phyloP scores from a whole-genome alignment of 2,329 filamentous ascomycete genomes.

The Scleromitrula shiraiana region DNA sequence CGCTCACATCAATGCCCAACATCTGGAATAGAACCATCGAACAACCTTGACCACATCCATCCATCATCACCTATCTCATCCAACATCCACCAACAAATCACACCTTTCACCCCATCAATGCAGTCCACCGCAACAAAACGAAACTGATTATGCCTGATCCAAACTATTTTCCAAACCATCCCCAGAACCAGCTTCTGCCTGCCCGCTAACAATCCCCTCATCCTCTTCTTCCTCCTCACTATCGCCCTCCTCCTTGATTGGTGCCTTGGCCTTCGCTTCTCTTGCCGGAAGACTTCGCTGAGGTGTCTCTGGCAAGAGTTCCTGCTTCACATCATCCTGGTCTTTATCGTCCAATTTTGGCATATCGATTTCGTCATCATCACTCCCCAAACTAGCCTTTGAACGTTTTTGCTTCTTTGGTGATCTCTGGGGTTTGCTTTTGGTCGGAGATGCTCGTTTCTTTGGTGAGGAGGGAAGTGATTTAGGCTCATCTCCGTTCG shows the following conservation, averaged over 20 bases:
- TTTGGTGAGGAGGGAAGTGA: neutral
- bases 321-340: neutral
- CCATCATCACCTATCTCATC: too few relatives aligned
- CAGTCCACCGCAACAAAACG: too few relatives aligned
- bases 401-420: slow-evolving; percentile 3
- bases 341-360: neutral
- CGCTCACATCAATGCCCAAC: too few relatives aligned
- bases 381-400: neutral
- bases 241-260: slow-evolving; percentile 2
- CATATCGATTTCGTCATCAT: neutral
- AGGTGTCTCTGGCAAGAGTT: neutral
- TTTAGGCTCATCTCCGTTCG: neutral
- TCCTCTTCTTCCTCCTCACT: neutral
- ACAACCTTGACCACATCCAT: too few relatives aligned
- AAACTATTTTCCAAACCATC: too few relatives aligned
- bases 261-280: neutral
- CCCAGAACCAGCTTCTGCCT: neutral
- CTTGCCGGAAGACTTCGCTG: slow-evolving; percentile 3
- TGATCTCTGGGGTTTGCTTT: neutral
- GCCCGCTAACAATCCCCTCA: neutral
- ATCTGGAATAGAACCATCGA: too few relatives aligned
- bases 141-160: too few relatives aligned
- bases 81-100: too few relatives aligned
- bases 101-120: neutral
- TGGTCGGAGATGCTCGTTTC: slow-evolving; percentile 1